Conservation (phyloP, 371 early-diverging fungal genomes). For the Mortierella sp. region DNA sequence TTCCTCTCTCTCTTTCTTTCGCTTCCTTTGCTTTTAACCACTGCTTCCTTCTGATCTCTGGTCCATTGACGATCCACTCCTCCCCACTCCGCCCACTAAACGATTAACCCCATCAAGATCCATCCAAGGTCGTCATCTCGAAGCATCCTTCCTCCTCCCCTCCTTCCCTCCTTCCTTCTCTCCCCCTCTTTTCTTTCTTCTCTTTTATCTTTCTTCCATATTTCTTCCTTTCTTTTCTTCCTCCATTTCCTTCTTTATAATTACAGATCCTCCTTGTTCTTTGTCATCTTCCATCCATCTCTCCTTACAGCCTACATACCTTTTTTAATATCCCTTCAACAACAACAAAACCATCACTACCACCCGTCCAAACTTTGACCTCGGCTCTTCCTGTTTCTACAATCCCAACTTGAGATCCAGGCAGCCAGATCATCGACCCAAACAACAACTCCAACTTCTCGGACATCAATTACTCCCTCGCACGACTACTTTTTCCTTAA, state of each 20-base stretch:
- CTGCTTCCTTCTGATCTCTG: neutral
- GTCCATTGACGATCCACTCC: constrained; percentile 4
- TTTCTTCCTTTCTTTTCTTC: neutral
- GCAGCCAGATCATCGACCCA: neutral
- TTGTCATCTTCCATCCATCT: neutral
- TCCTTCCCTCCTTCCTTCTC: neutral
- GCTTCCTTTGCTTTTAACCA: neutral
- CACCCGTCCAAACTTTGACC: neutral
- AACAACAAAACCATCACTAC: neutral
- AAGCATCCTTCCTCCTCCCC: neutral
- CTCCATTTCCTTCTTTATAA: neutral
- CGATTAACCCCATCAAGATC: neutral
- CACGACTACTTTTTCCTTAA: neutral
- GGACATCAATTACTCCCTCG: neutral
- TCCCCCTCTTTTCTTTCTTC: neutral
- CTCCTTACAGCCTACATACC: neutral
- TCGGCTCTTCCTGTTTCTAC: neutral
- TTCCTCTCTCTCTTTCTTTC: neutral
- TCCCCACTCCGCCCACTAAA: neutral
- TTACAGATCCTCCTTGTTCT: constrained; percentile 11
- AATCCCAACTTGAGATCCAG: neutral
- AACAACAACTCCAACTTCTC: neutral
- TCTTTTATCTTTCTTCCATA: neutral
- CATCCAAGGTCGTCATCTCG: neutral
- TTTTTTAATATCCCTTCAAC: neutral